Base-by-base conservation (phyloP, 164 flowering plant species). In the Vitis labrusca region DNA sequence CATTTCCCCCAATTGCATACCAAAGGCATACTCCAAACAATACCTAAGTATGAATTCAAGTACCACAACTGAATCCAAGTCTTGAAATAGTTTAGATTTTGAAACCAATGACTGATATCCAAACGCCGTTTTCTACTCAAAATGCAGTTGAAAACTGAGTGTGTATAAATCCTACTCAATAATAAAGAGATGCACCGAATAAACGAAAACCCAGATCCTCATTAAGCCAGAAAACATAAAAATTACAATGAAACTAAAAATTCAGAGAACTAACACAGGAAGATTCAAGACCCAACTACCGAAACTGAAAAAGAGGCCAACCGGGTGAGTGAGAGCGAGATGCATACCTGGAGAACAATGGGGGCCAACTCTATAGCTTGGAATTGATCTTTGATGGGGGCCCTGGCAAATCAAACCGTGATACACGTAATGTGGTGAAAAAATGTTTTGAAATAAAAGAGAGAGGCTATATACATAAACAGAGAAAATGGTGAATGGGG, bases 371-470 rank as follows among this genome's bases (percentile, higher is more conserved):
- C 44, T 80, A 62, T 65, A 77, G 59, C 65, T 67, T 71, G 77
- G 68, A 73, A 66, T 37, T 52, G 80, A 80, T 65, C 80, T 82
- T 71, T 76, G 83, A 19, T 70, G 78, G 61, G 83, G 81, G 29
- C 78, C 83, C 91, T 87, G 82, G 44, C 66, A 72, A 78, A 48
- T 52, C 70, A 73, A 75, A 70, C 71, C 60, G 11, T 19, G 12
- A 9, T 19, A 27, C 29, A 16, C 6, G 19, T 5, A 53, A 37
- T 14, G 16, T 14, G n/a, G 5, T 53, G 56, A 53, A 13, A 13
- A 6, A 53, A 53, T 53, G 14, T 13, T 53, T 13, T 2, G 7
- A 72, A 54, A 29, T 30, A 50, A 61, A 63, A 14, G 8, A 69
- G 17, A 48, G 30, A 56, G n/a, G 16, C 23, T 19, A 23, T 30